Conservation (phyloP, 805 yeast genomes). For the Kodamaea neixiangensis region DNA sequence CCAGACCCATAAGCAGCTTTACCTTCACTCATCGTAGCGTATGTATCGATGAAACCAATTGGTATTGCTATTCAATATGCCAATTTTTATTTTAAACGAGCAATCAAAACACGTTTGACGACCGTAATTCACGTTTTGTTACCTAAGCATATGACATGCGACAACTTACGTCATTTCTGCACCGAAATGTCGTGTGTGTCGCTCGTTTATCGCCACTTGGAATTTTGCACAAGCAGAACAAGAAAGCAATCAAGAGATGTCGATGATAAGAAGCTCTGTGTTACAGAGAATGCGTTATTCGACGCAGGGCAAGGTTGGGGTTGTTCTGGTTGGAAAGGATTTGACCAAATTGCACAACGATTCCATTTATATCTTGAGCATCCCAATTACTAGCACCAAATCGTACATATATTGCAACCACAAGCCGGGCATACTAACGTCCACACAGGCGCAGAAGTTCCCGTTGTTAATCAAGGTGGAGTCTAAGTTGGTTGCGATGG, state of each 20-base stretch:
- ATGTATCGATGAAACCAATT: too few relatives aligned
- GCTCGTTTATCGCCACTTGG: not conserved
- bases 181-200: not conserved
- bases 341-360: conserved; percentile 19
- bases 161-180: not conserved
- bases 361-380: conserved; percentile 62
- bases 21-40: not conserved
- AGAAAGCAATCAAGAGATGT: not conserved
- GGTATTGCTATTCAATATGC: not conserved
- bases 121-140: not conserved
- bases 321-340: conserved; percentile 11
- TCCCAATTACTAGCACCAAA: conserved; percentile 67
- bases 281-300: conserved; percentile 1
- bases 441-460: conserved; percentile 26
- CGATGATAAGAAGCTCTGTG: not conserved
- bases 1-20: not conserved
- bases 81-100: not conserved
- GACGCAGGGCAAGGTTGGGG: conserved; percentile 3
- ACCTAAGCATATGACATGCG: not conserved
- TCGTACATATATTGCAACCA: conserved; percentile 73
- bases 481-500: conserved; percentile 48
- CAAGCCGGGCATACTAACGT: conserved; percentile 29
- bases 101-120: not conserved
- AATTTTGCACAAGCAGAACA: too few relatives aligned
- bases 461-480: conserved; percentile 46